Conservation (phyloP, 129 eudicot species). For the Lactuca sativa region DNA sequence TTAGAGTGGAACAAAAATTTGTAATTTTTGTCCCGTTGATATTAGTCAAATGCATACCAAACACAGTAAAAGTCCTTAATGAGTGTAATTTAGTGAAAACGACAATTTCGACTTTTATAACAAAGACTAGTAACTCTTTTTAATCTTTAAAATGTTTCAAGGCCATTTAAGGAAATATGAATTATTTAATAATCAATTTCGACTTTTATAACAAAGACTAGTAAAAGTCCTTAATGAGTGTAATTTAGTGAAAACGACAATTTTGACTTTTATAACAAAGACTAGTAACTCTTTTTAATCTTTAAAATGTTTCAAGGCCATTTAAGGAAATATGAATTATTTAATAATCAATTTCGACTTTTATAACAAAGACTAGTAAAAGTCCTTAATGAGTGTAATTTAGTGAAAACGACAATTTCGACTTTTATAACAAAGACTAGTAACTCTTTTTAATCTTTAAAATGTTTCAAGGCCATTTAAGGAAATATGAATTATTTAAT, state of each 20-base stretch:
- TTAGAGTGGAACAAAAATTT: not conserved
- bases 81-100: not conserved
- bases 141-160: constrained; percentile 3
- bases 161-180: not conserved
- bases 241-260: not conserved
- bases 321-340: not conserved
- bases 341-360: not conserved
- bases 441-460: not conserved
- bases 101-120: not conserved
- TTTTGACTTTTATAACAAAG: not conserved
- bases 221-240: no score
- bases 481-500: not conserved
- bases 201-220: no score
- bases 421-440: not conserved
- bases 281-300: not conserved
- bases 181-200: not conserved
- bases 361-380: no score
- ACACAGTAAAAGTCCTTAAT: not conserved
- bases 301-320: constrained; percentile 2
- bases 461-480: constrained; percentile 2
- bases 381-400: not conserved
- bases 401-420: not conserved
- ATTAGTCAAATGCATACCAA: not conserved
- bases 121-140: not conserved
- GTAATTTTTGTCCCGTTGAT: not conserved